Conservation (phyloP, 352 stramenopile species). For the Globisporangium paddicum region DNA sequence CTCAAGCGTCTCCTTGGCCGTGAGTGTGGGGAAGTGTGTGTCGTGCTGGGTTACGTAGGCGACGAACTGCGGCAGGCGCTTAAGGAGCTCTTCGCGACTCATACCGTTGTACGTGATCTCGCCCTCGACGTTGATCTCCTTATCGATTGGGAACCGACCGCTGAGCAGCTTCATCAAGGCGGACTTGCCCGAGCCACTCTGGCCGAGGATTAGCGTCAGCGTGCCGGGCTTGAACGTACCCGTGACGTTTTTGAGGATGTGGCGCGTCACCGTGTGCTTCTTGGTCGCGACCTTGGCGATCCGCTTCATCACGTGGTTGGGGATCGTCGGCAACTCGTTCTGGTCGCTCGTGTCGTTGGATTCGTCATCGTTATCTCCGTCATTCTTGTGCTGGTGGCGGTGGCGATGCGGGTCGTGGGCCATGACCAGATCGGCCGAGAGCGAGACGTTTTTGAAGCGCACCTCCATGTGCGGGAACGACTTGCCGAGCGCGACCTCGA, state of each 20-base stretch:
- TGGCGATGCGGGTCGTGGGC: constrained; percentile 11
- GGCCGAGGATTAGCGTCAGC: constrained; percentile 50
- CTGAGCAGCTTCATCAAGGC: constrained; percentile 56
- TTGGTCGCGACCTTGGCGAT: constrained; percentile 14
- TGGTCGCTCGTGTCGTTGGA: neutral
- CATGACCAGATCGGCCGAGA: constrained; percentile 30
- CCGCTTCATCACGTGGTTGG: constrained; percentile 30
- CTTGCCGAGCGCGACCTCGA: constrained; percentile 30
- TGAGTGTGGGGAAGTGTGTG: constrained; percentile 44
- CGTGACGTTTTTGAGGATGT: constrained; percentile 17
- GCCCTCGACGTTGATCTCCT: constrained; percentile 33
- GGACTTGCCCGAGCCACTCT: constrained; percentile 48
- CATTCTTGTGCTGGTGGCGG: neutral
- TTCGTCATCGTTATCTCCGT: neutral
- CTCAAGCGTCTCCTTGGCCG: constrained; percentile 44
- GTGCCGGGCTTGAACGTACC: constrained; percentile 43
- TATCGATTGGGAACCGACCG: constrained; percentile 41
- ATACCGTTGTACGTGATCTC: constrained; percentile 51
- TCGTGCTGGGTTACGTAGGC: constrained; percentile 49
- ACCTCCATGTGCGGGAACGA: constrained; percentile 44
- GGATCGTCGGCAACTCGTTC: constrained; percentile 33
- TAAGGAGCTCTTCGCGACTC: constrained; percentile 21
- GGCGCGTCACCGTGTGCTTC: constrained; percentile 11
- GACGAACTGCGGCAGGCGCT: constrained; percentile 42
- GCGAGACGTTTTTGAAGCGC: constrained; percentile 38